phyloP scores from a whole-genome alignment of 1,284 basidiomycete species.

The Malassezia furfur region DNA sequence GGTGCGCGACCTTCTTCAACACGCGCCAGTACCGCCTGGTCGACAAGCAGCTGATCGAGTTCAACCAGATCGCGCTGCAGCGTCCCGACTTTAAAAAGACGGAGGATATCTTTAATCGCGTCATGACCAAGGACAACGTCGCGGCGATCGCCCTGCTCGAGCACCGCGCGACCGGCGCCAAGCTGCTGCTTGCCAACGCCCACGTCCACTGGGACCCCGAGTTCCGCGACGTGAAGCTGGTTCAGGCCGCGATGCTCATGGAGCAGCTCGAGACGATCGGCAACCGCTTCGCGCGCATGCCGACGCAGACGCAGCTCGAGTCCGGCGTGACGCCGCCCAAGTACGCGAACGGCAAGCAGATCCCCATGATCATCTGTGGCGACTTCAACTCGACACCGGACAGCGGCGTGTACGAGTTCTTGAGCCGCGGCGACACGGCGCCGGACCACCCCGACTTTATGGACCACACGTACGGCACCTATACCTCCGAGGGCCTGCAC shows the following conservation, averaged over 20 bases:
- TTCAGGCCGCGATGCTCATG: constrained; percentile 81
- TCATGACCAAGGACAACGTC: constrained; percentile 90
- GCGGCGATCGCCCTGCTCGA: constrained; percentile 81
- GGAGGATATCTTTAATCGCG: constrained; percentile 98
- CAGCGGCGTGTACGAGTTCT: constrained; percentile 85
- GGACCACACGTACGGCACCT: constrained; percentile 79
- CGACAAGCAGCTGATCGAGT: constrained; percentile 89
- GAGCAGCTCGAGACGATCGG: constrained; percentile 88
- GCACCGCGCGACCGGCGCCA: constrained; percentile 71
- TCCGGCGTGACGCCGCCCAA: constrained; percentile 53
- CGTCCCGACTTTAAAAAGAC: constrained; percentile 94
- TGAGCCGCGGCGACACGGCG: constrained; percentile 59
- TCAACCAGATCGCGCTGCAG: constrained; percentile 83
- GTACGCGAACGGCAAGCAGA: constrained; percentile 74
- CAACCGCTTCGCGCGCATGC: constrained; percentile 71
- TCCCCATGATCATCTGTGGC: constrained; percentile 81
- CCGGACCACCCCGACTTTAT: constrained; percentile 84
- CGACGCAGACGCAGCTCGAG: constrained; percentile 55
- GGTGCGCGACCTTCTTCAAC: constrained; percentile 95
- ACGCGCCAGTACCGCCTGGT: constrained; percentile 74
- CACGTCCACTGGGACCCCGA: constrained; percentile 91
- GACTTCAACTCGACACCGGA: constrained; percentile 86
- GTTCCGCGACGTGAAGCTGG: constrained; percentile 92
- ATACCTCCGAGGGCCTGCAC: constrained; percentile 76
- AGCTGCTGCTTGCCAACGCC: constrained; percentile 78